Evolutionary conservation across 1,139 yeast genomes (phyloP), one percentile per base, ranked within the genome.

Genomic region (Hansenula sp.): DNA sequence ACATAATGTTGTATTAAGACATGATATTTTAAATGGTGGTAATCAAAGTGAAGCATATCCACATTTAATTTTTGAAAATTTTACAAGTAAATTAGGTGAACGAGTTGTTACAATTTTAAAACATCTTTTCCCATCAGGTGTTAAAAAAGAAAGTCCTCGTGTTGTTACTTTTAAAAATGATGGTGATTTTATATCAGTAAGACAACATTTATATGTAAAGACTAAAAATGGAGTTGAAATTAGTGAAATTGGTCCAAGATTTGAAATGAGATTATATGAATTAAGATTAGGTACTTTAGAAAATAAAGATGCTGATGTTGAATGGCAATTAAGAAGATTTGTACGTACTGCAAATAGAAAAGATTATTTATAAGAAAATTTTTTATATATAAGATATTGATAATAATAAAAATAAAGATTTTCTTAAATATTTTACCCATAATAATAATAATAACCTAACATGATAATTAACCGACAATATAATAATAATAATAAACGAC

Each of bases 171-270:
- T 92, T 66, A 81, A 87, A 34, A 94, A 94, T 61, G 76, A 79
- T 44, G 96, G 90, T 41, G 98, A 92, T 64, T 92, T 79, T 57
- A 90, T 92, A 43, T 78, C 89, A 44, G 97, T 92, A 8, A 77
- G 99, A 63, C 98, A 92, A 60, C 99, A 92, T 60, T 86, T 94
- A 3, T 94, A 85, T 59, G 96, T 90, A 12, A 81, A 79, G 57
- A 88, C 96, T 1, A 79, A 84, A 52, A 96, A 89, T 45, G 77
- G 83, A 28, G 96, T 89, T 4, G 98, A 92, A 60, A 66, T 92
- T 46, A 92, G 97, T 47, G 99, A 92, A 60, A 85, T 94, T 31
- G 99, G 99, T 0, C 99, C 99, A n/a, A 71, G 99, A 46, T 92
- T 92, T 56, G 98, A 94, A 65, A 89, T 92, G 97, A 79, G 89